Base-by-base conservation (phyloP, 1,284 basidiomycete genomes). In the Mycosarcoma mackinlayi region DNA sequence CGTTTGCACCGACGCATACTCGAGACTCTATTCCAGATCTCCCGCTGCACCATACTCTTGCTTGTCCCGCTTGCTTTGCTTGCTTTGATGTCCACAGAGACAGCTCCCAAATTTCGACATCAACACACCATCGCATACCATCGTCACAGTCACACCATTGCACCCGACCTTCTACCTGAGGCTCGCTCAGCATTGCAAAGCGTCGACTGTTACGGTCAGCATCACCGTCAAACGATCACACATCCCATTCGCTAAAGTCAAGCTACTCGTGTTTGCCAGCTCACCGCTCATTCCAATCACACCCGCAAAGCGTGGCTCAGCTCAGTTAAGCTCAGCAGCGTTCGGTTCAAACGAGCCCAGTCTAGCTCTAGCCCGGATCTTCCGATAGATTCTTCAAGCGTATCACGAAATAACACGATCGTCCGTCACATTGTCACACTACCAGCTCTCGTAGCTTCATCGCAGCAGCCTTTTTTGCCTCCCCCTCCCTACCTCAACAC, bases 351-450 rank as follows among this genome's bases (percentile, higher is more conserved):
- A n/a, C n/a, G n/a, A n/a, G n/a, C n/a, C n/a, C n/a, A n/a, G n/a
- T n/a, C n/a, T n/a, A 31, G 8, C 23, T 34, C 19, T 5, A 24
- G 16, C n/a, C 13, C 47, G 47, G 47, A 49, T n/a, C 47, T 16
- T 39, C 47, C 47, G 47, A 49, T 39, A 3, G 47, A 35, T 16
- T 18, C 47, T 30, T 31, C 21, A 1, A n/a, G 44, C 44, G 21
- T 11, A 24, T 45, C 44, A 24, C 30, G 30, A 10, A 14, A 23
- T 34, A 9, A 6, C 7, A 9, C 18, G 18, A 21, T 3, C 7
- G 2, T 24, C 18, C 37, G 14, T 28, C 35, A 39, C 21, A 37
- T 25, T 7, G 19, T 35, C 46, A 27, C n/a, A 21, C 24, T 16
- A 18, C 14, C 25, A 13, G 30, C 30, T 31, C 30, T 34, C 21